Conservation (phyloP, 1,139 yeast genomes). For the Kodamaea ohmeri region DNA sequence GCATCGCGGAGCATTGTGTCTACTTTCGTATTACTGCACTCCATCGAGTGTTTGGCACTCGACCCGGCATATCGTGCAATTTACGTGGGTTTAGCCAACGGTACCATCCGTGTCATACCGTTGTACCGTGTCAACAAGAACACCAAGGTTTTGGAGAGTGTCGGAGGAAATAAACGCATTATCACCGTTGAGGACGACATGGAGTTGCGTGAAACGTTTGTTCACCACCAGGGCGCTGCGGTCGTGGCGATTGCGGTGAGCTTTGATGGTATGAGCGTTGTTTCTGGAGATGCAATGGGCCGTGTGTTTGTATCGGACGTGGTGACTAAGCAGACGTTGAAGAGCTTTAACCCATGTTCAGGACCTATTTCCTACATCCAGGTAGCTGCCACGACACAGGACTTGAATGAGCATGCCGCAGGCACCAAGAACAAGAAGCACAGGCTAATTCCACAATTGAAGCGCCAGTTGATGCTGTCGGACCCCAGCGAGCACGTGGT, state of each 20-base stretch:
- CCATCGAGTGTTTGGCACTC: constrained; percentile 57
- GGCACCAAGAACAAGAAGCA: constrained; percentile 37
- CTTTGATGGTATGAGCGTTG: constrained; percentile 70
- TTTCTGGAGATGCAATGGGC: constrained; percentile 76
- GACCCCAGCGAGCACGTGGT: constrained; percentile 50
- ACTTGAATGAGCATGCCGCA: constrained; percentile 12
- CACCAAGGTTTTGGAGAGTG: constrained; percentile 47
- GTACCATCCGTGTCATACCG: constrained; percentile 57
- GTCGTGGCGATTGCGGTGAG: constrained; percentile 60
- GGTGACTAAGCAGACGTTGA: constrained; percentile 71
- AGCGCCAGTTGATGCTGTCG: constrained; percentile 50
- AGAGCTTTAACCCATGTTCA: constrained; percentile 57
- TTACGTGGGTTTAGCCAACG: constrained; percentile 68
- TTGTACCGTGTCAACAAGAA: constrained; percentile 49
- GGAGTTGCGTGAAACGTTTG: constrained; percentile 51
- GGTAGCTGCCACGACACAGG: constrained; percentile 15
- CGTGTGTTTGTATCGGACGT: constrained; percentile 68
- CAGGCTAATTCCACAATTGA: constrained; percentile 52
- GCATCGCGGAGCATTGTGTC: constrained; percentile 48
- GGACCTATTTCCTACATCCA: constrained; percentile 33
- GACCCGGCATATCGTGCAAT: constrained; percentile 82
- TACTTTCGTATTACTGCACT: constrained; percentile 64
- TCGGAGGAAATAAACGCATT: constrained; percentile 56
- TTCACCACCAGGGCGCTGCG: constrained; percentile 46
- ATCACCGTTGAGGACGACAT: constrained; percentile 52